Conservation (phyloP, 2,329 filamentous ascomycete species). For the Chaetothyriales sp. region DNA sequence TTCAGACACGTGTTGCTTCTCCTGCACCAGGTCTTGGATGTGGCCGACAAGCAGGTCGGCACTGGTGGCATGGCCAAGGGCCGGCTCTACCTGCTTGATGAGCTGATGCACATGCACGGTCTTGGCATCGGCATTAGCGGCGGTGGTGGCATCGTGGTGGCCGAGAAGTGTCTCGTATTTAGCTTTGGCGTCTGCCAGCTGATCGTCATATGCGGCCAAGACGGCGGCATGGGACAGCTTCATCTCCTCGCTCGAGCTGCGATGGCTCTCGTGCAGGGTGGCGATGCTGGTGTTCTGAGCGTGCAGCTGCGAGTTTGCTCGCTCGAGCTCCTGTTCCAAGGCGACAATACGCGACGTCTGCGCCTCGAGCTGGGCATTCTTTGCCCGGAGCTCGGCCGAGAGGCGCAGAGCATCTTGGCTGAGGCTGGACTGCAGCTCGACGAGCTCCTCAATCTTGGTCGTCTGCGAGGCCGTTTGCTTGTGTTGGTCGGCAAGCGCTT, state of each 20-base stretch:
- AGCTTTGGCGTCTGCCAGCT: constrained; percentile 27
- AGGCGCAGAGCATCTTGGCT: constrained; percentile 56
- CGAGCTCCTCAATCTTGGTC: constrained; percentile 57
- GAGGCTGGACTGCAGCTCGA: constrained; percentile 54
- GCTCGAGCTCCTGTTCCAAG: constrained; percentile 30
- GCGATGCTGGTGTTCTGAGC: constrained; percentile 35
- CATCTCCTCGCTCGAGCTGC: constrained; percentile 22
- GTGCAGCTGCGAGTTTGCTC: constrained; percentile 40
- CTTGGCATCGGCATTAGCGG: neutral
- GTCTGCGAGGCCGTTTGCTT: constrained; percentile 55
- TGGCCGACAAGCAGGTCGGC: constrained; percentile 18
- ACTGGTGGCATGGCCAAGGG: constrained; percentile 16
- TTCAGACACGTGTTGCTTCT: constrained; percentile 13
- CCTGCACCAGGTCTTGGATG: constrained; percentile 15
- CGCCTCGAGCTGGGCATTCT: constrained; percentile 35
- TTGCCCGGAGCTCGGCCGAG: constrained; percentile 45
- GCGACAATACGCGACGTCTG: constrained; percentile 19
- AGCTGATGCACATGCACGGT: constrained; percentile 39
- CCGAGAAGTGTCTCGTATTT: constrained; percentile 43
- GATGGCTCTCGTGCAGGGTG: constrained; percentile 26
- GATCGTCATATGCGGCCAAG: constrained; percentile 24
- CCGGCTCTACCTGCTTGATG: constrained; percentile 11
- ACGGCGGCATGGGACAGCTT: constrained; percentile 16
- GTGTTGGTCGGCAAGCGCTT: constrained; percentile 71
- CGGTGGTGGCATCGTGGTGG: constrained; percentile 12